Evolutionary conservation across 768 basidiomycete genomes (phyloP), one percentile per base, ranked within the genome.

Genomic region (Calvatia gigantea): DNA sequence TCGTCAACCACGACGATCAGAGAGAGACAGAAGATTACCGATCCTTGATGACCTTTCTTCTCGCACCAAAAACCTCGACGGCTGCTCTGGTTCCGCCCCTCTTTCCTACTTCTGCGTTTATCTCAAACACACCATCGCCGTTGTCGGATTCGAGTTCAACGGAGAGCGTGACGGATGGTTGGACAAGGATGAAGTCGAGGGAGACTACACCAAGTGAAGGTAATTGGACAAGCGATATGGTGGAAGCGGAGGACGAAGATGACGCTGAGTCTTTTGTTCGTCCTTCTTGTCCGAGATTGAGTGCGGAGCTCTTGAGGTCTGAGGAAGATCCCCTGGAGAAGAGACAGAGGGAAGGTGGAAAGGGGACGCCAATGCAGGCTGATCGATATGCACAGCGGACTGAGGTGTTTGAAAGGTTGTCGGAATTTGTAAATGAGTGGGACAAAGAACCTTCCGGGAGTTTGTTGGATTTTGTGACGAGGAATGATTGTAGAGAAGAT

Each of bases 391-490:
- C 70, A 35, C 84, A 87, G 69, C 77, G 90, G 33, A 86, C 79
- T 49, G 80, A 83, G 59, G 79, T 88, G 56, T 91, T 91, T 64
- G 86, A 91, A 65, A 66, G 67, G 31, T 59, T 93, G 56, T 68
- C 91, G 74, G 75, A 69, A 58, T 88, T 86, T 66, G 75, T 92
- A 11, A 74, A 77, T 27, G 77, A 80, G 49, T 74, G 77, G 21
- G 82, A 81, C 57, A 92, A 86, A 68, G 81, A 92, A 67, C 90
- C 89, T 1, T 67, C 69, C 3, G 79, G 79, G 52, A 81, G 81
- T 60, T 68, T 92, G 64, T 64, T 87, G 65, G 82, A 88, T 62
- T 67, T 88, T 62, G 74, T 91, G 32, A 80, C 85, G 57, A 68
- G 70, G 27, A 66, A 70, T 51, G 53, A 67, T 44, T 51, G 59